Conservation (phyloP, 805 yeast genomes). For the Candida ovalis region DNA sequence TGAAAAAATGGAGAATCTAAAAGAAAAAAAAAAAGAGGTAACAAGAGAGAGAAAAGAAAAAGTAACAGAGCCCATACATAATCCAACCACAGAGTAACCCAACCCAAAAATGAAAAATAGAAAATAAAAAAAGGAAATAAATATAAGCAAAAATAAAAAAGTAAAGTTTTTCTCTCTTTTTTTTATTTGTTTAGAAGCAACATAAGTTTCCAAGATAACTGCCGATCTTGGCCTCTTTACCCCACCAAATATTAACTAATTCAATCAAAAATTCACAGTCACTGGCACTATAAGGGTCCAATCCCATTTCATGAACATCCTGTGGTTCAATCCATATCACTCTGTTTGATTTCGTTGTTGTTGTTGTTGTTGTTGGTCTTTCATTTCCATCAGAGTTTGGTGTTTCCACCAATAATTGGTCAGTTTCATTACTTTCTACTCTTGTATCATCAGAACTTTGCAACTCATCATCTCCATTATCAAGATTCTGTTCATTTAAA, state of each 20-base stretch:
- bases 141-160: background rate
- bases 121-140: background rate
- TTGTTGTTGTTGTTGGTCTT: too few relatives aligned
- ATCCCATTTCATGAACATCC: slow-evolving; percentile 54
- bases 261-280: slow-evolving; percentile 44
- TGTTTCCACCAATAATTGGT: slow-evolving; percentile 4
- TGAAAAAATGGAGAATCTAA: background rate
- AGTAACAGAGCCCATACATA: background rate
- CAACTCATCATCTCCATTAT: background rate
- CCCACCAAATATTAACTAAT: slow-evolving; percentile 47
- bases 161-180: too few relatives aligned
- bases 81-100: background rate
- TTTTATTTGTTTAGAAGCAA: slow-evolving; percentile 31
- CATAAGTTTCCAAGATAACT: slow-evolving; percentile 33
- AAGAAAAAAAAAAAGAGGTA: too few relatives aligned
- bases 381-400: background rate
- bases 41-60: background rate
- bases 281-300: slow-evolving; percentile 46
- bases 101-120: background rate
- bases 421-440: slow-evolving; percentile 11
- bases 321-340: slow-evolving; percentile 34
- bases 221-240: slow-evolving; percentile 38
- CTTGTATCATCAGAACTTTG: slow-evolving; percentile 5
- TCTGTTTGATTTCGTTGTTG: background rate
- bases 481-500: slow-evolving; percentile 9